A percentile compares a stretch with the other conserved stretches of the same genome.
Evolutionary conservation across 2,329 filamentous ascomycete species (phyloP).

Genomic region (Apiospora kogelbergensis): DNA sequence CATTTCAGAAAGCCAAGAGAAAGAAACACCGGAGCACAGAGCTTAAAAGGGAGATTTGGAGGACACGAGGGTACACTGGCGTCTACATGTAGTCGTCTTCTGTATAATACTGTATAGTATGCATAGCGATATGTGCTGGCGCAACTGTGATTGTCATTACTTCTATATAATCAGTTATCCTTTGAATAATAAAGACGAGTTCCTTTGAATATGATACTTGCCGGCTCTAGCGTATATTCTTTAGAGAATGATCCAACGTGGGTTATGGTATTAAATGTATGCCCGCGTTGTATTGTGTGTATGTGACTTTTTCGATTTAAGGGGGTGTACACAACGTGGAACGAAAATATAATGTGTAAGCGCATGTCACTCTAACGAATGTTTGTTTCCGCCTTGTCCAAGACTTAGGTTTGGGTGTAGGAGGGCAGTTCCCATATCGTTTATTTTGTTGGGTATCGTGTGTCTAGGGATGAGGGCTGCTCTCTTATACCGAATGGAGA

Average conservation of each 20-base stretch:
- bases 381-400: background rate
- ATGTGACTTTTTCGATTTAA: background rate
- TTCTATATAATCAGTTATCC: background rate
- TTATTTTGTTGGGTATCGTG: background rate
- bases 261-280: background rate
- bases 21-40: background rate
- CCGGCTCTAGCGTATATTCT: background rate
- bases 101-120: background rate
- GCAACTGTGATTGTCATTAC: background rate
- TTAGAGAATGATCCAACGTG: background rate
- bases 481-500: background rate
- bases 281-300: background rate
- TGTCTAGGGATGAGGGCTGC: background rate
- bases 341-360: background rate
- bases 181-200: background rate
- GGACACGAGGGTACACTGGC: background rate
- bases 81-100: background rate
- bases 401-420: background rate
- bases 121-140: background rate
- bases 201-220: background rate
- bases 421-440: background rate
- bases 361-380: background rate
- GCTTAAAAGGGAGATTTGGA: background rate
- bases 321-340: background rate
- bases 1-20: background rate